These are phyloP conservation scores for Kwoniella sp. DNA, from an alignment of 768 basidiomycete species.

Conservation along the genomic window DNA sequence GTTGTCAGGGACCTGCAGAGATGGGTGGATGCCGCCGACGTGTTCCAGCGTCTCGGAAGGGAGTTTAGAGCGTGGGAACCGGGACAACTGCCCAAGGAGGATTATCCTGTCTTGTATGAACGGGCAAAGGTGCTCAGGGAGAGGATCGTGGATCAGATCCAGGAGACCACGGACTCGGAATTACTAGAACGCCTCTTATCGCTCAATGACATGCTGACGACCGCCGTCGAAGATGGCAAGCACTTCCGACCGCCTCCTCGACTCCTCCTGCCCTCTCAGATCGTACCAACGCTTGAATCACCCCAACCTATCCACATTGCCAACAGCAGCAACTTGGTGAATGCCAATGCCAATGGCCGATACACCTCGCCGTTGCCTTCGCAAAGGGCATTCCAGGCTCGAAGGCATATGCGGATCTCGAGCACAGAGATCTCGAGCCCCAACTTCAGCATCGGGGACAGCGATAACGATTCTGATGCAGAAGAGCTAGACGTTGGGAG, in stretches of 20 bases:
- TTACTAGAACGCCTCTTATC: conserved; percentile 67
- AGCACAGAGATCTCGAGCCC: conserved; percentile 72
- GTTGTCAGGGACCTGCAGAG: conserved; percentile 33
- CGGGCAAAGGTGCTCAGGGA: conserved; percentile 60
- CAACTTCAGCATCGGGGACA: conserved; percentile 61
- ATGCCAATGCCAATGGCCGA: not conserved
- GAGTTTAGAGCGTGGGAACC: conserved; percentile 37
- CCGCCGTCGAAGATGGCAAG: conserved; percentile 62
- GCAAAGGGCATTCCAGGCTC: conserved; percentile 3
- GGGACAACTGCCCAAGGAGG: conserved; percentile 42
- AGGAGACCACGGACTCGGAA: conserved; percentile 49
- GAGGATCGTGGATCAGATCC: conserved; percentile 62
- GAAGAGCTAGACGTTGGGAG: conserved; percentile 45
- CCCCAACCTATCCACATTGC: not conserved
- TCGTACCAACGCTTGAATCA: conserved; percentile 23
- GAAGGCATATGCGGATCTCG: conserved; percentile 63
- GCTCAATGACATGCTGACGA: conserved; percentile 72
- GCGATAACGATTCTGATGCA: conserved; percentile 58
- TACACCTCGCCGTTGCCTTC: conserved; percentile 14
- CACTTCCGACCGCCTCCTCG: conserved; percentile 40
- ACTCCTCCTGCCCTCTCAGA: conserved; percentile 45
- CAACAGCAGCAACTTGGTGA: not conserved
- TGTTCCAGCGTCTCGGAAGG: not conserved
- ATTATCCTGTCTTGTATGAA: conserved; percentile 45
- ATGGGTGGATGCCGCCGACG: conserved; percentile 37